Evolutionary conservation across 2,329 filamentous ascomycete genomes (phyloP), one percentile per base, ranked within the genome.

Genomic region (Colletotrichum chrysophilum): DNA sequence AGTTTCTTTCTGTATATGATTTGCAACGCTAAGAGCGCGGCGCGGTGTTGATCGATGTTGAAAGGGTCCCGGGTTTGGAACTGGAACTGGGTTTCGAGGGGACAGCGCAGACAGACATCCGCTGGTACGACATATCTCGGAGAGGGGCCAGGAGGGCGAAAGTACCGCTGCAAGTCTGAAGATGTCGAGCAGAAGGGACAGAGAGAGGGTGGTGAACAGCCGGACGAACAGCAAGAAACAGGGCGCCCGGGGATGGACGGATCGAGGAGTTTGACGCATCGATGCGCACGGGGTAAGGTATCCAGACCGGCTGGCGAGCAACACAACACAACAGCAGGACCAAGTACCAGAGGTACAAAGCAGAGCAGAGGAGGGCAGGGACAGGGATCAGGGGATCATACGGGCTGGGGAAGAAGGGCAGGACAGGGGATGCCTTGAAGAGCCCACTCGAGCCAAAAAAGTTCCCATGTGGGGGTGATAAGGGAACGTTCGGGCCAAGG

Each of bases 381-480:
- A 3, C 55, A 69, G 56, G 70, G 70, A 52, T 61, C 55, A 67
- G 64, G 71, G 56, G 66, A 8, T 36, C 58, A 26, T 36, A 5
- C 26, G 71, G 70, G 69, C 73, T 68, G 73, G 70, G 73, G 70
- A 75, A 75, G n/a, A 28, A 38, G 56, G 48, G 14, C 28, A 30
- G 26, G 14, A 28, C 18, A n/a, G 24, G 24, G 56, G 14, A 61
- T 32, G 24, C 14, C 24, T 28, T 61, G 56, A 61, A 30, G 68
- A 68, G 48, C 32, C 74, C 74, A 74, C 65, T 55, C 66, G 30
- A 66, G 70, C 65, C 74, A 69, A 74, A 74, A 74, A 76, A 74
- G 71, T 76, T 76, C 70, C 70, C 66, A 74, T 24, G 71, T 70
- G 70, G 70, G 74, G 70, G 70, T 70, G 74, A 74, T 74, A 74